Percentiles rank a stretch among this genome's conserved stretches.
phyloP scores from a whole-genome alignment of 2,329 filamentous ascomycete genomes.

The Fusarium sp. region DNA sequence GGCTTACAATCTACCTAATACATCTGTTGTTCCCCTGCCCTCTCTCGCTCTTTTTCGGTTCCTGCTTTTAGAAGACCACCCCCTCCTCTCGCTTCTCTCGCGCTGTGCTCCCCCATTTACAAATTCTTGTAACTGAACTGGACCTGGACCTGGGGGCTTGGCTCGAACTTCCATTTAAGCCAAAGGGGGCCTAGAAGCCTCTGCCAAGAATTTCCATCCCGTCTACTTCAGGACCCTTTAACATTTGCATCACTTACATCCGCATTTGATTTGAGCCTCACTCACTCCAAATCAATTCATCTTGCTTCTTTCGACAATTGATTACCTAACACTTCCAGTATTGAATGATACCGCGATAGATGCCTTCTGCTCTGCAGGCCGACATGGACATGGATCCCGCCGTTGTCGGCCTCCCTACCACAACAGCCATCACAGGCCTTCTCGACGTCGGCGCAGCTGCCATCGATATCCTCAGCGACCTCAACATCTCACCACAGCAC shows the following conservation, averaged over 20 bases:
- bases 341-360: conserved; percentile 29
- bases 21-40: not conserved
- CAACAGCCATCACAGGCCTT: conserved; percentile 51
- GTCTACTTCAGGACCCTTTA: not conserved
- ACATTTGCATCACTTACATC: not conserved
- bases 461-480: conserved; percentile 49
- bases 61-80: conserved; percentile 4
- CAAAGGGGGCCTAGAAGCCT: conserved; percentile 24
- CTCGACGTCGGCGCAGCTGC: conserved; percentile 48
- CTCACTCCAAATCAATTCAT: not conserved
- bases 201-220: conserved; percentile 21
- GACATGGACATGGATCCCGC: conserved; percentile 36
- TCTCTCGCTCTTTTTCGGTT: not conserved
- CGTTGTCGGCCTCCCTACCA: conserved; percentile 45
- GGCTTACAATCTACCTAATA: not conserved
- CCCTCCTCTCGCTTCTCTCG: not conserved
- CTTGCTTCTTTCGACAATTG: not conserved
- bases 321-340: not conserved
- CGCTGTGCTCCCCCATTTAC: not conserved
- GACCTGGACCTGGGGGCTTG: not conserved
- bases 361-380: conserved; percentile 38
- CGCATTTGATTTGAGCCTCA: not conserved
- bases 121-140: not conserved
- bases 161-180: not conserved
- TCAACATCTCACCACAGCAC: conserved; percentile 45